phyloP scores from a whole-genome alignment of 2,329 filamentous ascomycete genomes.

The Cryphonectria nitschkei region DNA sequence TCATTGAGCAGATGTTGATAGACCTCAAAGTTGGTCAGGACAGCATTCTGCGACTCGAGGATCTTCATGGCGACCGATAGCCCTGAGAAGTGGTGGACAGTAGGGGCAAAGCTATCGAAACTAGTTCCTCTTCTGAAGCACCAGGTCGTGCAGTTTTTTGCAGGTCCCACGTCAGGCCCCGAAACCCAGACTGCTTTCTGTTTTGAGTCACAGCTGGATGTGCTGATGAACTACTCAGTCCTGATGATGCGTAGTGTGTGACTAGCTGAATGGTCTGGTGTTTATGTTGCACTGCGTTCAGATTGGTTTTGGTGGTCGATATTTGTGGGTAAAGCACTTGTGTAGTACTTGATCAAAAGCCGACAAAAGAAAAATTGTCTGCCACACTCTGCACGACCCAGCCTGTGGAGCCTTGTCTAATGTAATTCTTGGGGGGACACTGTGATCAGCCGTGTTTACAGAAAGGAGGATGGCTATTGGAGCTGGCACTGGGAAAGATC shows the following conservation, averaged over 20 bases:
- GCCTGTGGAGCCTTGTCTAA: background rate
- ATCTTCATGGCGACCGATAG: slow-evolving; percentile 61
- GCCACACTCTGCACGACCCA: background rate
- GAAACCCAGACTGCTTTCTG: background rate
- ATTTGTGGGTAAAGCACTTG: background rate
- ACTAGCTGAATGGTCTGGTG: background rate
- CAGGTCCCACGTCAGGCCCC: background rate
- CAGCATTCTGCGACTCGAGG: slow-evolving; percentile 69
- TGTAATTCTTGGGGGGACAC: background rate
- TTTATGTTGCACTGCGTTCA: background rate
- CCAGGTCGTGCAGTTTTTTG: background rate
- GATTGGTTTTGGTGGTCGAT: background rate
- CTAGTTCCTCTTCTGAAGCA: background rate
- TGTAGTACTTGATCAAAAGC: background rate
- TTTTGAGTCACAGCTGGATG: slow-evolving; percentile 1
- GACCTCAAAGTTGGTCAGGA: slow-evolving; percentile 75
- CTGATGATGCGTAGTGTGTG: background rate
- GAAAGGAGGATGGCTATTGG: background rate
- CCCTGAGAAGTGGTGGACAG: background rate
- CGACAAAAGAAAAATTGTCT: background rate
- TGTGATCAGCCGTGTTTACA: background rate
- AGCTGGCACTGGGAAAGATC: background rate
- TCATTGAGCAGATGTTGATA: slow-evolving; percentile 66
- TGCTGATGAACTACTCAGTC: background rate
- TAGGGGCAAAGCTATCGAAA: background rate